Conservation (phyloP, 352 stramenopile genomes). For the Lagenidium sp. region DNA sequence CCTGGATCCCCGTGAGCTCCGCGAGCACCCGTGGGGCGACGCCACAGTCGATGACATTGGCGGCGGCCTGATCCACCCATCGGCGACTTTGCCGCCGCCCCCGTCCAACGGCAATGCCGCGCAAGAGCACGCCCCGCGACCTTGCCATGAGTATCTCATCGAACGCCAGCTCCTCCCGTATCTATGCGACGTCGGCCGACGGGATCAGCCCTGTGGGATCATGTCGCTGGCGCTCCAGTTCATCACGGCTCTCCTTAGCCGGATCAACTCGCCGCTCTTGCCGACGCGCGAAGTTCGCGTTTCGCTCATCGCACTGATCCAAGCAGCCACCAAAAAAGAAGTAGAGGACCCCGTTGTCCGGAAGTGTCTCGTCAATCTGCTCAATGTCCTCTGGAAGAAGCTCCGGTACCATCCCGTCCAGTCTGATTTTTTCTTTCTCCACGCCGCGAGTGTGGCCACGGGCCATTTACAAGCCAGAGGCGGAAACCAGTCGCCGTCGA, state of each 20-base stretch:
- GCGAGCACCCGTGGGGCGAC: constrained; percentile 10
- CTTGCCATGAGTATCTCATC: constrained; percentile 79
- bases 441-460: constrained; percentile 38
- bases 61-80: background rate
- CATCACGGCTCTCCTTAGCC: constrained; percentile 63
- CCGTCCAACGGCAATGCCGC: constrained; percentile 20
- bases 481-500: constrained; percentile 14
- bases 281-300: constrained; percentile 75
- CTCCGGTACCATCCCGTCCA: constrained; percentile 74
- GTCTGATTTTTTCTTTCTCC: constrained; percentile 84
- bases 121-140: constrained; percentile 20
- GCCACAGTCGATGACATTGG: background rate
- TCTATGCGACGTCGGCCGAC: constrained; percentile 58
- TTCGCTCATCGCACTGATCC: constrained; percentile 71
- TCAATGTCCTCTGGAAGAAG: constrained; percentile 85
- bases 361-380: constrained; percentile 74
- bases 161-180: constrained; percentile 79
- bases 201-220: constrained; percentile 69
- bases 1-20: constrained; percentile 57
- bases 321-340: constrained; percentile 67
- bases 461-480: too few relatives aligned
- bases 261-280: constrained; percentile 77
- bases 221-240: constrained; percentile 84
- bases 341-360: constrained; percentile 77
- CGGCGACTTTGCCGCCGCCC: too few relatives aligned